These are phyloP conservation scores for Fusarium liriodendri DNA, from an alignment of 2,329 filamentous ascomycete species.

Conservation along the genomic window DNA sequence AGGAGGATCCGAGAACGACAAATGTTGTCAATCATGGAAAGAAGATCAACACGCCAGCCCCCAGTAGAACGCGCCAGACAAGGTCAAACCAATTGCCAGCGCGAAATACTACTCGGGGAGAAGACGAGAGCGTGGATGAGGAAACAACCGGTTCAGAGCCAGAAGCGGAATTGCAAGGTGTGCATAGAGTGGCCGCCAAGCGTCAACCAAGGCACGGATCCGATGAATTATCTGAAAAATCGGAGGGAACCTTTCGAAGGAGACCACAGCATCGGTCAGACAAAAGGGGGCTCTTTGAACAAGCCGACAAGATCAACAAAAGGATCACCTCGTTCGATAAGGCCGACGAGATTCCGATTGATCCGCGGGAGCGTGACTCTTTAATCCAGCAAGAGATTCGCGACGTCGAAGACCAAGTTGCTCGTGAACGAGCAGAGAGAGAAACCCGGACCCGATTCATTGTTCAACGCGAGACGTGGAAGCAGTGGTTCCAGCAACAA, in stretches of 20 bases:
- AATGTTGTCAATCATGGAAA: neutral
- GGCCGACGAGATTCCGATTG: slow-evolving; percentile 5
- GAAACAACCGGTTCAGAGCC: neutral
- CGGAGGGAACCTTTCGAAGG: neutral
- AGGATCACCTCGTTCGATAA: slow-evolving; percentile 11
- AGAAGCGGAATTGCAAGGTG: neutral
- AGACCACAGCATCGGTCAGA: neutral
- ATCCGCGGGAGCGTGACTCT: slow-evolving; percentile 24
- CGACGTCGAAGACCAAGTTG: slow-evolving; percentile 29
- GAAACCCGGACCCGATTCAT: neutral
- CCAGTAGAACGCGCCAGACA: slow-evolving; percentile 13
- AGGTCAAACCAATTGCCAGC: neutral
- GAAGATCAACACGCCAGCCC: slow-evolving; percentile 39
- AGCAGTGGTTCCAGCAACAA: slow-evolving; percentile 33
- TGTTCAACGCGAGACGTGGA: slow-evolving; percentile 17
- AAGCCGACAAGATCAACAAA: neutral
- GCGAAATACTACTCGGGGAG: neutral
- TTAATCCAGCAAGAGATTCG: slow-evolving; percentile 37
- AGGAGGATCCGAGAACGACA: neutral
- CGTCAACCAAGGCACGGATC: neutral
- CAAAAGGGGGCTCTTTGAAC: slow-evolving; percentile 19
- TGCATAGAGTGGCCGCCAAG: too few relatives aligned
- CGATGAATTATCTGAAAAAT: neutral
- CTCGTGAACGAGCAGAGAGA: slow-evolving; percentile 21
- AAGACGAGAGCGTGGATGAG: neutral